These are phyloP conservation scores for Metschnikowia cubensis DNA, from an alignment of 805 yeast species.

Conservation along the genomic window DNA sequence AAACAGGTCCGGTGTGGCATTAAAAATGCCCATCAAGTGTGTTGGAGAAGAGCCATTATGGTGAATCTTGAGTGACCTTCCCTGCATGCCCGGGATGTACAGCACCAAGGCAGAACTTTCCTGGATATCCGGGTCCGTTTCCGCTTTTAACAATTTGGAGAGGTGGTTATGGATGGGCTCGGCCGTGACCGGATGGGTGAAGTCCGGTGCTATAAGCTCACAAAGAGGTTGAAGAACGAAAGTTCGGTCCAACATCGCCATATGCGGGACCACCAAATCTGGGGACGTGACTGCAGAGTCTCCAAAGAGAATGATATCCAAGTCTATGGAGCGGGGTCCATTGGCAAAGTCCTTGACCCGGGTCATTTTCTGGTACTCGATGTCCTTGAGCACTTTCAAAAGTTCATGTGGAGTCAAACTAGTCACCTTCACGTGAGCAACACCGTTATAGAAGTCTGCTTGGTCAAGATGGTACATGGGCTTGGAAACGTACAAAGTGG, in stretches of 20 bases:
- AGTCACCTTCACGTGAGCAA: slow-evolving; percentile 57
- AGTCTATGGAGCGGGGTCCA: slow-evolving; percentile 89
- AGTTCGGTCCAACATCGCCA: slow-evolving; percentile 80
- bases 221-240: slow-evolving; percentile 88
- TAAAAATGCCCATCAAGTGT: slow-evolving; percentile 79
- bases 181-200: slow-evolving; percentile 79
- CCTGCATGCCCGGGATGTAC: slow-evolving; percentile 41
- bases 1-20: slow-evolving; percentile 91
- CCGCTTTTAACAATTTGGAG: slow-evolving; percentile 39
- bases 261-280: slow-evolving; percentile 76
- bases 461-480: slow-evolving; percentile 92
- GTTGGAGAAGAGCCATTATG: slow-evolving; percentile 49
- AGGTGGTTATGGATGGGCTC: slow-evolving; percentile 73
- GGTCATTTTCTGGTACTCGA: slow-evolving; percentile 68
- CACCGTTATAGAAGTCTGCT: slow-evolving; percentile 81
- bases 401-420: slow-evolving; percentile 60
- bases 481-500: slow-evolving; percentile 79
- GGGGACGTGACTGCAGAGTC: slow-evolving; percentile 50
- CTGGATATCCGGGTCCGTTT: slow-evolving; percentile 42
- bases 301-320: slow-evolving; percentile 80
- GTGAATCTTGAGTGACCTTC: slow-evolving; percentile 36
- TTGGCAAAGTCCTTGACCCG: slow-evolving; percentile 79
- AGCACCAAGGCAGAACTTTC: slow-evolving; percentile 49
- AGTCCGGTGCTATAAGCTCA: slow-evolving; percentile 67
- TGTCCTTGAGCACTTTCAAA: slow-evolving; percentile 57